phyloP scores from a whole-genome alignment of 2,329 filamentous ascomycete genomes.

The Colletotrichum somersetense region DNA sequence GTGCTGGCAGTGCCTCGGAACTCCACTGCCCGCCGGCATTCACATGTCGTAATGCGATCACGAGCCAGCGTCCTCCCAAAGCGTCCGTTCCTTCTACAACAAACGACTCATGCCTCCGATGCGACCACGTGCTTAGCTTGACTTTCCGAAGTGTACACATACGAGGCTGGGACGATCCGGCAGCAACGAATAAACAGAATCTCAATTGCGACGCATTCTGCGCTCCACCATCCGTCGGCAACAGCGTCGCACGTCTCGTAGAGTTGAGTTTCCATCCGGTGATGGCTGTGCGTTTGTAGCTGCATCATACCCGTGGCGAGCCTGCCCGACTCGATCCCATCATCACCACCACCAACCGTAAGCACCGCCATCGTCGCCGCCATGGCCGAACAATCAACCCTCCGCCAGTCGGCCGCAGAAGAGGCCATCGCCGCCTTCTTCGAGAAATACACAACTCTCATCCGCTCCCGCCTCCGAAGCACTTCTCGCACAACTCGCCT shows the following conservation, averaged over 20 bases:
- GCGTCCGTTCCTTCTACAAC: constrained; percentile 21
- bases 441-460: constrained; percentile 68
- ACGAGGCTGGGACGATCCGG: constrained; percentile 14
- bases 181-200: constrained; percentile 16
- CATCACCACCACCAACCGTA: constrained; percentile 2
- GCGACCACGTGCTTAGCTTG: constrained; percentile 38
- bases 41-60: constrained; percentile 42
- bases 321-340: constrained; percentile 36
- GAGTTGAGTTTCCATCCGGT: constrained; percentile 11
- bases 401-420: constrained; percentile 74
- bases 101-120: constrained; percentile 33
- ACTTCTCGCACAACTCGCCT: constrained; percentile 80
- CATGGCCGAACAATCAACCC: constrained; percentile 78
- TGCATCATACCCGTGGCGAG: constrained; percentile 30
- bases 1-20: constrained; percentile 41
- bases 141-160: constrained; percentile 14
- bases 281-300: constrained; percentile 39
- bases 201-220: constrained; percentile 16
- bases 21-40: constrained; percentile 39
- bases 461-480: constrained; percentile 67
- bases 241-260: constrained; percentile 5
- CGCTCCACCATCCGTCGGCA: neutral
- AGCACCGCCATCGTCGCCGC: constrained; percentile 70
- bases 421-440: constrained; percentile 75
- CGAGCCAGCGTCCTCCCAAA: constrained; percentile 34